phyloP scores from a whole-genome alignment of 768 basidiomycete species.

The Tylopilus cervinicoccineus region DNA sequence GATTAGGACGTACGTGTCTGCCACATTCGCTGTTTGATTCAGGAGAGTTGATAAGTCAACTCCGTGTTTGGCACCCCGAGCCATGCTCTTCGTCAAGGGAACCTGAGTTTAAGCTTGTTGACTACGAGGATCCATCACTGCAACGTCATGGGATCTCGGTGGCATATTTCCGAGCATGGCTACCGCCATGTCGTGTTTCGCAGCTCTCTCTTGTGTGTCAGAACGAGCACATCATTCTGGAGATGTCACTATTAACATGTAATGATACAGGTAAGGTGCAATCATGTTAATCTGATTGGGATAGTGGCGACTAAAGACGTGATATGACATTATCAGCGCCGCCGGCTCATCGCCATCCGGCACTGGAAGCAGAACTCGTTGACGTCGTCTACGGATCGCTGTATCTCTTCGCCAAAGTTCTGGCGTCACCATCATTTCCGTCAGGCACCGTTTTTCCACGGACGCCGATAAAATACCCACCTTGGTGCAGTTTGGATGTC shows the following conservation, averaged over 20 bases:
- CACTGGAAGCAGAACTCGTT: slow-evolving; percentile 71
- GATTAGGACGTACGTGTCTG: not conserved
- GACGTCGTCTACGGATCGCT: slow-evolving; percentile 64
- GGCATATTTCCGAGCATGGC: not conserved
- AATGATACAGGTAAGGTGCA: slow-evolving; percentile 27
- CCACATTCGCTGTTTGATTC: not conserved
- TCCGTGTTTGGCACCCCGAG: not conserved
- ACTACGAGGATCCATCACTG: not conserved
- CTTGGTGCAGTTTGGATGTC: slow-evolving; percentile 49
- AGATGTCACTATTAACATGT: slow-evolving; percentile 19
- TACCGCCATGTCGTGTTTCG: not conserved
- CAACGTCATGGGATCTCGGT: slow-evolving; percentile 3
- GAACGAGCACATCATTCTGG: slow-evolving; percentile 6
- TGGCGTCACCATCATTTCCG: slow-evolving; percentile 24
- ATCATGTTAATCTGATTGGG: slow-evolving; percentile 17
- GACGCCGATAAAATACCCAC: slow-evolving; percentile 37
- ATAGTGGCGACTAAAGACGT: slow-evolving; percentile 1
- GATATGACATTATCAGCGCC: slow-evolving; percentile 14
- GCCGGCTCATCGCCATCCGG: slow-evolving; percentile 49
- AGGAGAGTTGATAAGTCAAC: not conserved
- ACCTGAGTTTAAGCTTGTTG: not conserved
- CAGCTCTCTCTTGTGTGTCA: not conserved
- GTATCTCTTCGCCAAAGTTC: slow-evolving; percentile 67
- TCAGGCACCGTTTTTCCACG: slow-evolving; percentile 13
- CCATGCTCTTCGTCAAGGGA: not conserved